Conservation (phyloP, 163 green algal species). For the Chlorella variabilis region DNA sequence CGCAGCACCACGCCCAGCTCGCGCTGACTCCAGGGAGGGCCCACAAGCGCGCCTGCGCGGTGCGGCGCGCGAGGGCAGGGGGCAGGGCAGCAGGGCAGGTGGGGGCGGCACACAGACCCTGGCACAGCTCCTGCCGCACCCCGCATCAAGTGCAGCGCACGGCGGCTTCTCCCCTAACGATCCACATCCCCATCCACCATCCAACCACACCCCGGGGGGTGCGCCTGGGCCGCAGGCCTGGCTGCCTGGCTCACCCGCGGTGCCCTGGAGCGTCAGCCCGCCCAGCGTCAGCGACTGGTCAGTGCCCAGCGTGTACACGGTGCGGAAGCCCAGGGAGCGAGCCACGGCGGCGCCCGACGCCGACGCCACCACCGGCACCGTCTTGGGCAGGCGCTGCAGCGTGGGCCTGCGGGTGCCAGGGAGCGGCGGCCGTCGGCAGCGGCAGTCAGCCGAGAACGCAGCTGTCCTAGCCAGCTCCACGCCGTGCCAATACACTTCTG, state of each 20-base stretch:
- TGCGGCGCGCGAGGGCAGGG: not conserved
- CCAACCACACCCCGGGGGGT: no score
- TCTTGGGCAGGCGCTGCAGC: slow-evolving; percentile 68
- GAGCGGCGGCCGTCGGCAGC: not conserved
- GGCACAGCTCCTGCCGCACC: not conserved
- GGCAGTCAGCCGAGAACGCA: no score
- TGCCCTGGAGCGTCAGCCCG: slow-evolving; percentile 64
- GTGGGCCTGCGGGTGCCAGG: slow-evolving; percentile 64
- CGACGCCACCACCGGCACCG: slow-evolving; percentile 77
- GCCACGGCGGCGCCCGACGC: slow-evolving; percentile 63
- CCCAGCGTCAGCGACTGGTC: slow-evolving; percentile 62
- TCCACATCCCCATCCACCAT: no score
- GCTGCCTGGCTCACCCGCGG: slow-evolving; percentile 40
- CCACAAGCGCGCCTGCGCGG: slow-evolving; percentile 79
- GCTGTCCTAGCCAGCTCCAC: no score
- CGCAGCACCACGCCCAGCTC: slow-evolving; percentile 78
- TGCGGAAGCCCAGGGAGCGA: slow-evolving; percentile 70
- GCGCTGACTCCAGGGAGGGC: slow-evolving; percentile 85
- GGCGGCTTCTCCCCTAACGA: no score
- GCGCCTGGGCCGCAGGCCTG: not conserved
- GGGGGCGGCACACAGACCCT: not conserved
- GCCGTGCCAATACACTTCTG: no score
- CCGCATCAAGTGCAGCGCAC: no score
- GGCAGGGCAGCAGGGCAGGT: not conserved
- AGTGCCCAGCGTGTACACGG: slow-evolving; percentile 68